These are phyloP conservation scores for Kurtzmaniella quercitrusa DNA, from an alignment of 1,139 yeast species.

Conservation along the genomic window DNA sequence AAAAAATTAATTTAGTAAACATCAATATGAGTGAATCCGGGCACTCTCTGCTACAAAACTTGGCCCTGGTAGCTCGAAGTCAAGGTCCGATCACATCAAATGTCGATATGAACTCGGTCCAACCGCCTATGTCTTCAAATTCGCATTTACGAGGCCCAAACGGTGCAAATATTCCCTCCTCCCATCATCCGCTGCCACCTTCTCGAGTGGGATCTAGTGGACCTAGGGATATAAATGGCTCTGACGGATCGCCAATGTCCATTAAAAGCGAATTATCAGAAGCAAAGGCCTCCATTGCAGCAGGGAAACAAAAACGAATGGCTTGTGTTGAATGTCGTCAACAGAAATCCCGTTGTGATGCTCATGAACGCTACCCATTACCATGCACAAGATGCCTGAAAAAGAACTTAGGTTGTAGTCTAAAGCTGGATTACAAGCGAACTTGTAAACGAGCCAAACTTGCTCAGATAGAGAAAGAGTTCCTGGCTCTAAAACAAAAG, in stretches of 20 bases:
- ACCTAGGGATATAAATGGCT: neutral
- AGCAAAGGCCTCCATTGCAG: neutral
- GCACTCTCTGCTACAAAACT: slow-evolving; percentile 31
- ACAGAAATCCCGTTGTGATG: slow-evolving; percentile 88
- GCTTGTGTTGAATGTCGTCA: slow-evolving; percentile 97
- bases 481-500: slow-evolving; percentile 59
- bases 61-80: slow-evolving; percentile 46
- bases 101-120: neutral
- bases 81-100: slow-evolving; percentile 7
- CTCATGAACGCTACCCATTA: slow-evolving; percentile 69
- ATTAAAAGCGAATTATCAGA: neutral
- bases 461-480: slow-evolving; percentile 80
- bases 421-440: slow-evolving; percentile 79
- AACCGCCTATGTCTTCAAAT: neutral
- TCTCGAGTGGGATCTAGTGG: slow-evolving; percentile 2
- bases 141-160: neutral
- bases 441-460: slow-evolving; percentile 84
- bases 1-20: neutral
- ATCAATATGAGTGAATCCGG: slow-evolving; percentile 7
- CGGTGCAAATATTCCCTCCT: neutral
- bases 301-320: slow-evolving; percentile 49
- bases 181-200: slow-evolving; percentile 7
- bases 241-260: neutral
- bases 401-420: slow-evolving; percentile 63
- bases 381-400: slow-evolving; percentile 81